phyloP scores from a whole-genome alignment of 139 green algal species.

The Asterochloris erici region DNA sequence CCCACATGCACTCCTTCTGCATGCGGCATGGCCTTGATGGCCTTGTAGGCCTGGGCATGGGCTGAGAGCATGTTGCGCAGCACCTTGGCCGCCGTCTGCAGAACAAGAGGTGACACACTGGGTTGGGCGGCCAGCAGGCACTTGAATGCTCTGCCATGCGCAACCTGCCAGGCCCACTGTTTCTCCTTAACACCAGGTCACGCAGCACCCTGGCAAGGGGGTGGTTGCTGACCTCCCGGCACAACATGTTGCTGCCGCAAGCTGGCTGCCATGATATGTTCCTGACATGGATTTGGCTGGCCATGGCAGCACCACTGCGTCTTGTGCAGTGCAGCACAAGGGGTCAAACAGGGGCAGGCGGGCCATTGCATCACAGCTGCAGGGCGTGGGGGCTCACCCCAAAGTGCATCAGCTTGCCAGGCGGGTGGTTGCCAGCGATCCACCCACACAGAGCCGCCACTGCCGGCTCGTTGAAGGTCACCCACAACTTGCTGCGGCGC shows the following conservation, averaged over 20 bases:
- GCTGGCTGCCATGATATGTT: too few relatives aligned
- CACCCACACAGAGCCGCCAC: conserved; percentile 58
- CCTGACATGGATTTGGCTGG: too few relatives aligned
- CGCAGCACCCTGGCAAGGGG: too few relatives aligned
- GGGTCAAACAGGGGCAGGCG: too few relatives aligned
- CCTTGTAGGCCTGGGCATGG: conserved; percentile 54
- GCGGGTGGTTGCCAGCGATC: conserved; percentile 65
- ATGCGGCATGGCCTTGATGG: conserved; percentile 59
- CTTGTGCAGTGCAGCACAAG: too few relatives aligned
- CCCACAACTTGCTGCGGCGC: conserved; percentile 46
- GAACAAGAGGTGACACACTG: background rate
- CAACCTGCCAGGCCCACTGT: too few relatives aligned
- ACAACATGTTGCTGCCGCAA: too few relatives aligned
- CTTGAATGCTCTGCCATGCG: too few relatives aligned
- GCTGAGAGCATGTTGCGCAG: conserved; percentile 40
- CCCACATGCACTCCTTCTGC: conserved; percentile 23
- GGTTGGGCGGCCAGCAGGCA: too few relatives aligned
- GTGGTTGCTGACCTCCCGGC: too few relatives aligned
- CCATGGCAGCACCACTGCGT: too few relatives aligned
- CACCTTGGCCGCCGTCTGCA: conserved; percentile 16
- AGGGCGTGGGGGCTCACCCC: conserved; percentile 20
- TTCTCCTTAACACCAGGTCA: too few relatives aligned
- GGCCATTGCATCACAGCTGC: background rate
- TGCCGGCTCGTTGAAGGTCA: conserved; percentile 86
- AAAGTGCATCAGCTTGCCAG: conserved; percentile 56